phyloP scores from a whole-genome alignment of 2,329 filamentous ascomycete species.

The Diaporthe caulivora region DNA sequence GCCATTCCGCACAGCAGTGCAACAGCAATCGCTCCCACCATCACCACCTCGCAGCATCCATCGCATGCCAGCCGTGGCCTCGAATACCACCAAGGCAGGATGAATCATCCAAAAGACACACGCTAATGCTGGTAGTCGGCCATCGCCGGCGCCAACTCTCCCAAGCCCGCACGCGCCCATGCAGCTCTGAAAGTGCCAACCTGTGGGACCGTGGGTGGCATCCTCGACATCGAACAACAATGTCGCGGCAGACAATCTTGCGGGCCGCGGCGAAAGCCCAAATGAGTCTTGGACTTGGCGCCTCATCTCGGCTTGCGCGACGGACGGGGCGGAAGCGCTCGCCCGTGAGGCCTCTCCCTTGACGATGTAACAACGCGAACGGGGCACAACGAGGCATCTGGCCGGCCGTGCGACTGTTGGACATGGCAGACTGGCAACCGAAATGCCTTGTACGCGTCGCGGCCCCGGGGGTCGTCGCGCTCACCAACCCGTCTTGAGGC shows the following conservation, averaged over 20 bases:
- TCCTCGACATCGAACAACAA: not conserved
- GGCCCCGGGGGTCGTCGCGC: not conserved
- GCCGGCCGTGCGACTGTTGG: not conserved
- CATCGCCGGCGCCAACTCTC: not conserved
- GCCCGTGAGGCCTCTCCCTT: not conserved
- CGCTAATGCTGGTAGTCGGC: not conserved
- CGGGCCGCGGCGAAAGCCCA: not conserved
- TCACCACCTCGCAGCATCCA: not conserved
- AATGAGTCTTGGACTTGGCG: not conserved
- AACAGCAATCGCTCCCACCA: not conserved
- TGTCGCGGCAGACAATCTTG: not conserved
- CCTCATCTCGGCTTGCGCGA: constrained; percentile 5
- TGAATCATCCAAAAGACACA: not conserved
- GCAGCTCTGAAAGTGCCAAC: not conserved
- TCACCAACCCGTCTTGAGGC: not conserved
- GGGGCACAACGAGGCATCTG: not conserved
- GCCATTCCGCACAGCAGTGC: constrained; percentile 28
- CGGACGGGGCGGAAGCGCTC: not conserved
- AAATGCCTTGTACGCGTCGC: not conserved
- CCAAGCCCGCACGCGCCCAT: not conserved
- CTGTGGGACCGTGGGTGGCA: not conserved
- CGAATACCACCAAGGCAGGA: not conserved
- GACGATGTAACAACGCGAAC: not conserved
- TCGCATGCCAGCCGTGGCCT: not conserved
- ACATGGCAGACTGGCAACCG: not conserved